Percentiles rank a stretch among this genome's conserved stretches.
phyloP scores from a whole-genome alignment of 192 early-diverging fungal species.

The Coemansia sp. region DNA sequence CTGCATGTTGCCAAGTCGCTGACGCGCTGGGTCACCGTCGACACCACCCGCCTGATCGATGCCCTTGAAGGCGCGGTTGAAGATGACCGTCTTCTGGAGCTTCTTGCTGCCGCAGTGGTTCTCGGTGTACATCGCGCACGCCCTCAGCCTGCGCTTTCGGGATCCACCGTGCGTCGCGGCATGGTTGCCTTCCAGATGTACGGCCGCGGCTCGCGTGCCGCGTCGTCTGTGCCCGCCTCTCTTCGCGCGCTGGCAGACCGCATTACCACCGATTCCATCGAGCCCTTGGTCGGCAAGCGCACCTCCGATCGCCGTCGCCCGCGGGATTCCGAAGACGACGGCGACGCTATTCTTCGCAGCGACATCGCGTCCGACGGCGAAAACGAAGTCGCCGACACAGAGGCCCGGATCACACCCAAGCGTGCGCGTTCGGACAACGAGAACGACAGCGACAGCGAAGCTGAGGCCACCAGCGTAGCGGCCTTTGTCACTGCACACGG shows the following conservation, averaged over 20 bases:
- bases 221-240: slow-evolving; percentile 19
- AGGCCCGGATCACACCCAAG: slow-evolving; percentile 31
- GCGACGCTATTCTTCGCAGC: not conserved
- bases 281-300: slow-evolving; percentile 19
- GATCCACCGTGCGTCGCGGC: not conserved
- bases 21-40: slow-evolving; percentile 38
- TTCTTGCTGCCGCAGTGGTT: slow-evolving; percentile 28
- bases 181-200: not conserved
- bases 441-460: slow-evolving; percentile 25
- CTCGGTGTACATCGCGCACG: slow-evolving; percentile 37
- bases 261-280: slow-evolving; percentile 27
- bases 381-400: slow-evolving; percentile 9
- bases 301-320: no score
- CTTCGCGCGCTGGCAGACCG: slow-evolving; percentile 47
- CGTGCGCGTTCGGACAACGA: slow-evolving; percentile 43
- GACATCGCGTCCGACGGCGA: slow-evolving; percentile 8
- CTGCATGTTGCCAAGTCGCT: slow-evolving; percentile 29
- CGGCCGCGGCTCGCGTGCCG: not conserved
- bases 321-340: no score
- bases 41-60: slow-evolving; percentile 23
- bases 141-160: not conserved
- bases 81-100: slow-evolving; percentile 30
- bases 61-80: slow-evolving; percentile 20
- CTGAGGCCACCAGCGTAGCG: not conserved
- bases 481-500: slow-evolving; percentile 1